Base-by-base conservation (phyloP, 2,329 filamentous ascomycete species). In the Apiospora arundinis region DNA sequence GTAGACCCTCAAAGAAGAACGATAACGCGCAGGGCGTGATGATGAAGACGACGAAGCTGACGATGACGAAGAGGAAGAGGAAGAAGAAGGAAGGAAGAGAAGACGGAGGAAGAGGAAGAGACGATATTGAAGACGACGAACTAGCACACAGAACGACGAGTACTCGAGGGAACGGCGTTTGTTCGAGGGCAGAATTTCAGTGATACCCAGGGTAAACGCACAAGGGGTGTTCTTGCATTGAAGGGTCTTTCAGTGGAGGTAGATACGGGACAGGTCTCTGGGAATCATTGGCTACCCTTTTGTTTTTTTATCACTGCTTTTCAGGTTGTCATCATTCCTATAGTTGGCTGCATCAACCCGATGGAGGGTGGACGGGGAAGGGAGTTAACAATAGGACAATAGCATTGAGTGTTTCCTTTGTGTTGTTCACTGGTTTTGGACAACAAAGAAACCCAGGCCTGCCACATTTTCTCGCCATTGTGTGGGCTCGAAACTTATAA, bases 181-280 rank as follows among this genome's bases (percentile, higher is more conserved):
- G 46, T 69, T 69, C 37, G 28, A 69, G 45, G 67, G 67, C 67
- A 49, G 67, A 52, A 49, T 69, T 69, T 56, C 67, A 49, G 67
- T 69, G 67, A 69, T 69, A 69, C 67, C 67, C 67, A 69, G 67
- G 67, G 67, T 69, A 69, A 69, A 69, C 46, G 67, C 32, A 40
- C 37, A 49, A 25, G 67, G 67, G 67, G 40, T 67, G 65, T 67
- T 69, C 40, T 63, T 63, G 56, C 56, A 63, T 63, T 63, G 32
- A 23, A 14, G 56, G 56, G 56, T 40, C 56, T 23, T 40, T 40
- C 56, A n/a, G 56, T 63, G 56, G 56, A n/a, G 18, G 32, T 63
- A 63, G 56, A 63, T n/a, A 18, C 11, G 56, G 56, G 32, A 63
- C 12, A 28, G 28, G 1, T 14, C 9, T 18, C 32, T 63, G 56